A percentile compares a stretch with the other conserved stretches of the same genome.
Conservation (phyloP, 208 protist genomes). For the Crithidia fasciculata region DNA sequence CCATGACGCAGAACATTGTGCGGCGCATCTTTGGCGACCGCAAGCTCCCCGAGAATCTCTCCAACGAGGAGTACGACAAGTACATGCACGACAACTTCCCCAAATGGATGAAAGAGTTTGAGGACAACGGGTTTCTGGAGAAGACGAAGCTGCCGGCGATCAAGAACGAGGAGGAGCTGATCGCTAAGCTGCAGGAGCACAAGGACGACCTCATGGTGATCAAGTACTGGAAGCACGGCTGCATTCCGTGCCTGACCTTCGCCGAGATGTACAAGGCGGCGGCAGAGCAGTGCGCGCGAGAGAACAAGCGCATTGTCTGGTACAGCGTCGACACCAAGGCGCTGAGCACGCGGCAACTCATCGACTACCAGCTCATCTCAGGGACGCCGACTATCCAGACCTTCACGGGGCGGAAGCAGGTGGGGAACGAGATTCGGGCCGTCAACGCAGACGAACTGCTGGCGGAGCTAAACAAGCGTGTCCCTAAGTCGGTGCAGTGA, state of each 20-base stretch:
- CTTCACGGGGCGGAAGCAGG: slow-evolving; percentile 78
- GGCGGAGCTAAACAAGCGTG: slow-evolving; percentile 58
- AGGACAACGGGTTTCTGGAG: slow-evolving; percentile 88
- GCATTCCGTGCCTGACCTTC: slow-evolving; percentile 90
- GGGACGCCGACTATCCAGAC: slow-evolving; percentile 93
- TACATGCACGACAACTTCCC: slow-evolving; percentile 88
- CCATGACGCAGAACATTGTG: slow-evolving; percentile 82
- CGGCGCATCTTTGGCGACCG: slow-evolving; percentile 89
- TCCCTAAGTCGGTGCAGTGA: slow-evolving; percentile 25
- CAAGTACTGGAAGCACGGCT: slow-evolving; percentile 94
- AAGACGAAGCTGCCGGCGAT: slow-evolving; percentile 86
- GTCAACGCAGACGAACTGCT: slow-evolving; percentile 87
- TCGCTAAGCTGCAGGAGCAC: slow-evolving; percentile 88
- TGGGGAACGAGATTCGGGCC: slow-evolving; percentile 87
- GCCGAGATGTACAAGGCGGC: slow-evolving; percentile 93
- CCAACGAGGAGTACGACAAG: slow-evolving; percentile 81
- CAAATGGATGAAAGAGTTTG: slow-evolving; percentile 90
- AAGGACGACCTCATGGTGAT: slow-evolving; percentile 90
- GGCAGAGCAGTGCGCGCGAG: slow-evolving; percentile 53
- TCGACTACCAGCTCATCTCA: slow-evolving; percentile 88
- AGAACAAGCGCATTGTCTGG: slow-evolving; percentile 78
- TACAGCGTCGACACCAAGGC: slow-evolving; percentile 92
- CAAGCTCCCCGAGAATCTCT: slow-evolving; percentile 72
- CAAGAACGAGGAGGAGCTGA: slow-evolving; percentile 83
- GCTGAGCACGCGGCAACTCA: slow-evolving; percentile 53